Evolutionary conservation across 192 early-diverging fungal genomes (phyloP).

Genomic region (Neocallimastix lanati): DNA sequence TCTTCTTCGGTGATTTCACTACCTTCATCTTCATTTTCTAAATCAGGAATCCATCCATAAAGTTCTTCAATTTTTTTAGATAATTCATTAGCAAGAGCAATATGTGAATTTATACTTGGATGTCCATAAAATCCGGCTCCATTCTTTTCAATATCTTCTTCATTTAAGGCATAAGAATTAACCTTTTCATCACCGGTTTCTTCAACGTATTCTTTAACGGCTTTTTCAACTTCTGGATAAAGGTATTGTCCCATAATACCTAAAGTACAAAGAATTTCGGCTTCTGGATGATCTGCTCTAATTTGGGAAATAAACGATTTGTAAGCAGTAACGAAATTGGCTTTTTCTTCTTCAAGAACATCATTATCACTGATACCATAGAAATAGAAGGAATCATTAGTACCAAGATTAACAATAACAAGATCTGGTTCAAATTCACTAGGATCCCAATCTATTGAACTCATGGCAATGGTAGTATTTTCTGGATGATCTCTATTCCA

Average conservation of each 20-base stretch:
- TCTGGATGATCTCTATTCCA: too few relatives aligned
- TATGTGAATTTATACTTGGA: neutral
- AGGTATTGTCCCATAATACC: neutral
- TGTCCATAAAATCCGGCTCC: neutral
- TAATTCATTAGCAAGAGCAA: neutral
- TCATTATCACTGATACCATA: too few relatives aligned
- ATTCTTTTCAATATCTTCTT: neutral
- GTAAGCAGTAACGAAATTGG: neutral
- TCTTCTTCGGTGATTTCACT: neutral
- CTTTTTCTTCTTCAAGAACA: neutral
- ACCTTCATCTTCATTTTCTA: too few relatives aligned
- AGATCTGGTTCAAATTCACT: neutral
- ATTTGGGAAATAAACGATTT: neutral
- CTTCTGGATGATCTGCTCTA: neutral
- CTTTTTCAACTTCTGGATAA: neutral
- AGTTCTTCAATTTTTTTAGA: neutral
- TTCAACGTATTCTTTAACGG: neutral
- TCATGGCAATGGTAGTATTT: too few relatives aligned
- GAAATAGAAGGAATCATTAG: too few relatives aligned
- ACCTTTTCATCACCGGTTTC: neutral
- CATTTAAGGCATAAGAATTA: neutral
- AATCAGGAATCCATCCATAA: neutral
- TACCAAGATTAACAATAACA: neutral
- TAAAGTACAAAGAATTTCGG: neutral
- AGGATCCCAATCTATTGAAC: neutral